These are phyloP conservation scores for Backusella tarrabulga DNA, from an alignment of 192 early-diverging fungal genomes.

Conservation along the genomic window DNA sequence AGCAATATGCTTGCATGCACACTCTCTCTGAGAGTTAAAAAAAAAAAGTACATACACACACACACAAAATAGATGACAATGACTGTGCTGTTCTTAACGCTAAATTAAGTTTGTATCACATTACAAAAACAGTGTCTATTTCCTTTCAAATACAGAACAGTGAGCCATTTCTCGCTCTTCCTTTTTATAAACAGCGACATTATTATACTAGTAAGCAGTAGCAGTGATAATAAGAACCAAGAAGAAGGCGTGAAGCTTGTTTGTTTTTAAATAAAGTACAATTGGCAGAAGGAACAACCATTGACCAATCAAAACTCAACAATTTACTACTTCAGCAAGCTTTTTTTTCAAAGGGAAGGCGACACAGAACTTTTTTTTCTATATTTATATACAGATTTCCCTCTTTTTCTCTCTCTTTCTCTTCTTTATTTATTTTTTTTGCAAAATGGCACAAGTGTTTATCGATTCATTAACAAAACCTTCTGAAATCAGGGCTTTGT, in stretches of 20 bases:
- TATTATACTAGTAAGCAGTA: neutral
- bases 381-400: neutral
- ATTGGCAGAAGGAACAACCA: neutral
- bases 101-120: neutral
- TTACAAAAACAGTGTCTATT: neutral
- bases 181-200: neutral
- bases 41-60: neutral
- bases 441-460: slow-evolving; percentile 33
- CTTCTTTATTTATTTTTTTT: neutral
- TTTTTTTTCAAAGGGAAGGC: neutral
- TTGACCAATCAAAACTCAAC: neutral
- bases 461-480: slow-evolving; percentile 77
- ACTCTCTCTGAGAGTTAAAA: neutral
- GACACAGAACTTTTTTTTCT: neutral
- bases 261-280: neutral
- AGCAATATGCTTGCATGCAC: neutral
- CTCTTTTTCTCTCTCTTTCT: neutral
- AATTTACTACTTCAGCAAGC: neutral
- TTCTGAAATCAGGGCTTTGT: slow-evolving; percentile 79
- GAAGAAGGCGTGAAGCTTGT: neutral
- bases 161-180: neutral
- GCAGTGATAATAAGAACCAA: neutral
- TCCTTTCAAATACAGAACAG: neutral
- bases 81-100: neutral
- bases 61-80: neutral